phyloP scores from a whole-genome alignment of 352 stramenopile species.

The Globisporangium carolinianum region DNA sequence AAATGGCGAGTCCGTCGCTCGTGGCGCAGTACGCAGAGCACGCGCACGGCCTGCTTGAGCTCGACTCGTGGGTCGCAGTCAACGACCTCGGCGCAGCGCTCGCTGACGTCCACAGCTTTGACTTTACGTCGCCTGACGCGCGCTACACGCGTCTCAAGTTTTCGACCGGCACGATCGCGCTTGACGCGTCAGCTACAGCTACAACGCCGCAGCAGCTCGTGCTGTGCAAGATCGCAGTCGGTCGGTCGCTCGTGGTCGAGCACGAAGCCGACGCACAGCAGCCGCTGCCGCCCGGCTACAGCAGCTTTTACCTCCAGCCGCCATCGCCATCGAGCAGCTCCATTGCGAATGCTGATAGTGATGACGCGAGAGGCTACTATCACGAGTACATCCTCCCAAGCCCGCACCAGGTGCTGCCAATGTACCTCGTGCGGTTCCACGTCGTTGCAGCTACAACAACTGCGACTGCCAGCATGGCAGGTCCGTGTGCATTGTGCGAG shows the following conservation, averaged over 20 bases:
- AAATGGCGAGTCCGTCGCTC: constrained; percentile 60
- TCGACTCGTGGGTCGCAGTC: constrained; percentile 71
- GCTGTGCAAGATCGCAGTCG: constrained; percentile 70
- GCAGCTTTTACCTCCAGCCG: constrained; percentile 58
- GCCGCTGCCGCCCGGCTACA: constrained; percentile 47
- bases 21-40: constrained; percentile 52
- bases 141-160: constrained; percentile 57
- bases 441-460: constrained; percentile 18
- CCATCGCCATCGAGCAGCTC: constrained; percentile 10
- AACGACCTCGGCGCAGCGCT: constrained; percentile 59
- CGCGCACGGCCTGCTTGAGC: constrained; percentile 39
- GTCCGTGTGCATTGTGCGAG: constrained; percentile 58
- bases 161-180: constrained; percentile 47
- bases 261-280: constrained; percentile 36
- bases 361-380: constrained; percentile 23
- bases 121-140: constrained; percentile 39
- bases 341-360: no score
- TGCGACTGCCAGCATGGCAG: constrained; percentile 15
- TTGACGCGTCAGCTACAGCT: constrained; percentile 12
- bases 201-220: constrained; percentile 39
- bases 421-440: constrained; percentile 64
- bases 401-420: constrained; percentile 53
- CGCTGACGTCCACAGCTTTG: constrained; percentile 41
- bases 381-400: constrained; percentile 75
- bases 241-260: constrained; percentile 40